Percentiles rank a stretch among this genome's conserved stretches.
These are phyloP conservation scores for Williopsis jadinii DNA, from an alignment of 1,139 yeast species.

Conservation along the genomic window DNA sequence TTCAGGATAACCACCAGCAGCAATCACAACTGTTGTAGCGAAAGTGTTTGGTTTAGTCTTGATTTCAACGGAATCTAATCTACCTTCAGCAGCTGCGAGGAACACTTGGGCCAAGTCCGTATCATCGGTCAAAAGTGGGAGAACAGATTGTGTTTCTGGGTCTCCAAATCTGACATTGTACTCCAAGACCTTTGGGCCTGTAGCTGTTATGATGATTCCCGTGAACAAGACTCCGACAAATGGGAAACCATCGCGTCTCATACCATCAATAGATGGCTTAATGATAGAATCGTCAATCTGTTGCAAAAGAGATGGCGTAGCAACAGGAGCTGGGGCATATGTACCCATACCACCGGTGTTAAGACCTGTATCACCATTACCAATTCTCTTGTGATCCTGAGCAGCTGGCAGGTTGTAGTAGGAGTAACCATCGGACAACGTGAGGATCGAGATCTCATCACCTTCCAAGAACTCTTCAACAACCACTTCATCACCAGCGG, in stretches of 20 bases:
- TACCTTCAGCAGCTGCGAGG: slow-evolving; percentile 91
- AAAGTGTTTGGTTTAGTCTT: slow-evolving; percentile 52
- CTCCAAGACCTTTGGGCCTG: slow-evolving; percentile 91
- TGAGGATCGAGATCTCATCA: slow-evolving; percentile 89
- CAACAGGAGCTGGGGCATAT: slow-evolving; percentile 97
- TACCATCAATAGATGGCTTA: slow-evolving; percentile 91
- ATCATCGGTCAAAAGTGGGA: slow-evolving; percentile 75
- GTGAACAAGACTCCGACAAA: slow-evolving; percentile 94
- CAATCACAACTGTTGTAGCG: slow-evolving; percentile 89
- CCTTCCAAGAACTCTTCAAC: slow-evolving; percentile 96
- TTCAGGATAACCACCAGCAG: slow-evolving; percentile 98
- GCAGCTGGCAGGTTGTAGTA: slow-evolving; percentile 92
- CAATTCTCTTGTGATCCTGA: slow-evolving; percentile 95
- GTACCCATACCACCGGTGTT: slow-evolving; percentile 99
- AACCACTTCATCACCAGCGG: slow-evolving; percentile 94
- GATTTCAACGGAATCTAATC: slow-evolving; percentile 79
- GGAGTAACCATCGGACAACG: slow-evolving; percentile 92
- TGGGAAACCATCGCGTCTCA: slow-evolving; percentile 94
- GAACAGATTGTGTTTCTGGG: slow-evolving; percentile 96
- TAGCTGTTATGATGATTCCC: slow-evolving; percentile 84
- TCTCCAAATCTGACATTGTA: slow-evolving; percentile 98
- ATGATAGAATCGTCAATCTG: slow-evolving; percentile 68
- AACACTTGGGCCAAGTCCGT: slow-evolving; percentile 90
- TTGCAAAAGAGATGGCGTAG: slow-evolving; percentile 61
- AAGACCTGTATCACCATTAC: slow-evolving; percentile 88